Conservation (phyloP, 225 moss, liverwort and hornwort species). For the Ulota crispa region DNA sequence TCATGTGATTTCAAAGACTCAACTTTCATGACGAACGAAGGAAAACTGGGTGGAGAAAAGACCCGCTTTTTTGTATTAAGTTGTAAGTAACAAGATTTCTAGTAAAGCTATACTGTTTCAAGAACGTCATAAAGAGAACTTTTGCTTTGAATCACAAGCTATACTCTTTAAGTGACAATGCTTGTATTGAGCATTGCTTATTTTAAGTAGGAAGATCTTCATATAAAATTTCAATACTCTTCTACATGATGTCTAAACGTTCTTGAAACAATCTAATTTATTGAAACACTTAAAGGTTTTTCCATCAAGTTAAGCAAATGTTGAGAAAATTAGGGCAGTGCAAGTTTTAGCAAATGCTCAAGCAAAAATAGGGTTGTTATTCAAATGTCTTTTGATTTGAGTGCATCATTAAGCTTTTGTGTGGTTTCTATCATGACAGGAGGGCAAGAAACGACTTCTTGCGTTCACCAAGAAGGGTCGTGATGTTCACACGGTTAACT, state of each 20-base stretch:
- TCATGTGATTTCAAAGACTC: too few relatives aligned
- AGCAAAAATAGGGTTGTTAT: neutral
- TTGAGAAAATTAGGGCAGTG: neutral
- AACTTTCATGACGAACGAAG: too few relatives aligned
- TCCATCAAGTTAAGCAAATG: neutral
- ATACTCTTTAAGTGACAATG: too few relatives aligned
- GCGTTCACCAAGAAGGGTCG: conserved; percentile 87
- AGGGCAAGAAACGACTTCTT: conserved; percentile 81
- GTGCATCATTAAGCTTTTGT: conserved; percentile 7
- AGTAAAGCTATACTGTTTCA: neutral
- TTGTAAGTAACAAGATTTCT: neutral
- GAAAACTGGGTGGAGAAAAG: too few relatives aligned
- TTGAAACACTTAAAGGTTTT: neutral
- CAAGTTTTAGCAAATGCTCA: too few relatives aligned
- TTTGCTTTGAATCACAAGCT: neutral
- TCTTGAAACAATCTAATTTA: neutral
- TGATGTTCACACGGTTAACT: conserved; percentile 64
- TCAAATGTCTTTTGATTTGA: neutral
- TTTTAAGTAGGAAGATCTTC: neutral
- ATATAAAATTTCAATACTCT: neutral
- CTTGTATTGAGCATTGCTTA: neutral
- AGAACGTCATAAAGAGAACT: neutral
- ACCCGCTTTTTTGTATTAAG: too few relatives aligned
- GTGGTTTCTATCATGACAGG: conserved; percentile 39
- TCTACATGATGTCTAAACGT: neutral